phyloP scores from a whole-genome alignment of 2,329 filamentous ascomycete genomes.

The Stachybotrys chlorohalonatus region DNA sequence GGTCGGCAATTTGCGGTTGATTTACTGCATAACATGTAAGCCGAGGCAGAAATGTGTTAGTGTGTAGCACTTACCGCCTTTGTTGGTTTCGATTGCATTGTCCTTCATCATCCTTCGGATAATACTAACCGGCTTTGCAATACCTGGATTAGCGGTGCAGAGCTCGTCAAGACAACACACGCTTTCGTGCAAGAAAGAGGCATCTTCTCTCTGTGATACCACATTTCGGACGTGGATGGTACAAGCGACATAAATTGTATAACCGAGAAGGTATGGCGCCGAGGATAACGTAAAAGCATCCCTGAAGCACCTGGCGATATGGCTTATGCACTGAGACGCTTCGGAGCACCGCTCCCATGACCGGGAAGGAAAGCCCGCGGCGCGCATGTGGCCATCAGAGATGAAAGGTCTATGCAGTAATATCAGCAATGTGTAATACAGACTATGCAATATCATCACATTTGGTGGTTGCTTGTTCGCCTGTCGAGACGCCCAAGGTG shows the following conservation, averaged over 20 bases:
- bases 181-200: conserved; percentile 14
- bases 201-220: conserved; percentile 11
- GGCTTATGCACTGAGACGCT: conserved; percentile 25
- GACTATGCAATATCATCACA: conserved; percentile 19
- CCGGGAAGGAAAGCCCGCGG: neutral
- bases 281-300: conserved; percentile 19
- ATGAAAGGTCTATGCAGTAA: conserved; percentile 28
- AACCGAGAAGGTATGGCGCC: conserved; percentile 26
- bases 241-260: conserved; percentile 28
- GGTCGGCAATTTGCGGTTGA: too few relatives aligned
- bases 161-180: conserved; percentile 22
- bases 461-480: conserved; percentile 10
- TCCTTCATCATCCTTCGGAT: conserved; percentile 3
- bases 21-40: too few relatives aligned
- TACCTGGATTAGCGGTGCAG: conserved; percentile 16
- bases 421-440: conserved; percentile 24
- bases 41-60: too few relatives aligned
- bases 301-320: conserved; percentile 18
- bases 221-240: conserved; percentile 30
- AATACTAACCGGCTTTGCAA: conserved; percentile 2
- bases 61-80: neutral
- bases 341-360: conserved; percentile 20
- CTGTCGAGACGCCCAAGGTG: neutral
- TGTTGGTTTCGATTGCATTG: conserved; percentile 1
- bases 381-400: conserved; percentile 8